Conservation (phyloP, 2,329 filamentous ascomycete species). For the Neofusicoccum ribis region DNA sequence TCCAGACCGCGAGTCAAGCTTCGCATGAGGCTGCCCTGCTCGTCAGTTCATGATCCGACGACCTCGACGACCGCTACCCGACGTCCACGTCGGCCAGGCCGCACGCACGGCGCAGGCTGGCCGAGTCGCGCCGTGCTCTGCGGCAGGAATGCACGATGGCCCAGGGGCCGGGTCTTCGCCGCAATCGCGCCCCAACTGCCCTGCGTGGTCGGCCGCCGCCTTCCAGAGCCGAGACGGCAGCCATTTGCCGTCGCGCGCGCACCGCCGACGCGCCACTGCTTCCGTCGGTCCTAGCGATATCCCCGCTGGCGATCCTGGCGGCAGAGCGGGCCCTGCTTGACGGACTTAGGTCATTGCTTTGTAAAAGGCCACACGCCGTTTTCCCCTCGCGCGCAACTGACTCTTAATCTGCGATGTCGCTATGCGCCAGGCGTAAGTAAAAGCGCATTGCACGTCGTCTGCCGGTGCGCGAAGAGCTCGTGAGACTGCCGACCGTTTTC, state of each 20-base stretch:
- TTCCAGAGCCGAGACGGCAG: background rate
- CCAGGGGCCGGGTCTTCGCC: background rate
- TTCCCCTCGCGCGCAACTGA: background rate
- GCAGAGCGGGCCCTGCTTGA: slow-evolving; percentile 8
- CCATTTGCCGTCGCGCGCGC: background rate
- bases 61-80: background rate
- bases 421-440: background rate
- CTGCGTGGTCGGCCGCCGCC: background rate
- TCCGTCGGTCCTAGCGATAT: background rate
- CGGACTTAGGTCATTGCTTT: slow-evolving; percentile 11
- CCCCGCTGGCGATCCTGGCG: slow-evolving; percentile 11
- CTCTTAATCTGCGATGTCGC: background rate
- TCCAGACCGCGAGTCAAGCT: background rate
- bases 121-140: background rate
- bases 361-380: slow-evolving; percentile 5
- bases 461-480: background rate
- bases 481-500: background rate
- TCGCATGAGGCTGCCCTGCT: background rate
- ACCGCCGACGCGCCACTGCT: background rate
- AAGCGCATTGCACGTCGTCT: background rate
- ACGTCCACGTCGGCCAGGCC: background rate
- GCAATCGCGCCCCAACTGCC: background rate
- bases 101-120: no score
- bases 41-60: background rate
- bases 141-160: background rate